Percentiles rank a stretch among this genome's conserved stretches.
phyloP scores from a whole-genome alignment of 306 rosid species.

The Ziziphus jujuba region DNA sequence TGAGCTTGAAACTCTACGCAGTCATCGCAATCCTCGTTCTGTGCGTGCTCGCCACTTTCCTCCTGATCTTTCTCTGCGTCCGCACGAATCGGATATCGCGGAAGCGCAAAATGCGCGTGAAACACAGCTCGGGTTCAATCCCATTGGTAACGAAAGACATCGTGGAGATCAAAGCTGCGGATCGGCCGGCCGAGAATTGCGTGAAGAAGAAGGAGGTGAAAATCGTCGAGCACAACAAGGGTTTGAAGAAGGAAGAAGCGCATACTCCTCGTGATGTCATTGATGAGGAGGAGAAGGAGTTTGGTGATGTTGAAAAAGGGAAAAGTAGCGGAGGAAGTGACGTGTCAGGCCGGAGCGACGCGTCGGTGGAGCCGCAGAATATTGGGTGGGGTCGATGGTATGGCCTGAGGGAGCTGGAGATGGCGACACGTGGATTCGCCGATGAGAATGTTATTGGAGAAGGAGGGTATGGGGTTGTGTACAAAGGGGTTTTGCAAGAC shows the following conservation, averaged over 20 bases:
- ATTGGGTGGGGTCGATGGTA: slow-evolving; percentile 99
- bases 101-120: slow-evolving; percentile 40
- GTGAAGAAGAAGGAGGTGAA: slow-evolving; percentile 28
- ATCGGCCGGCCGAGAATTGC: slow-evolving; percentile 31
- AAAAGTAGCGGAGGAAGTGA: slow-evolving; percentile 45
- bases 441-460: slow-evolving; percentile 84
- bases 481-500: slow-evolving; percentile 67
- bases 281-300: no score
- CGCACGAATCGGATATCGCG: slow-evolving; percentile 38
- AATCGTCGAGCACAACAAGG: slow-evolving; percentile 32
- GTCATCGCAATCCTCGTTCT: slow-evolving; percentile 43
- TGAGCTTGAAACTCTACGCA: slow-evolving; percentile 51
- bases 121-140: slow-evolving; percentile 78
- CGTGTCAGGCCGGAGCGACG: slow-evolving; percentile 42
- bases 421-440: slow-evolving; percentile 70
- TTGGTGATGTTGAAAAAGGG: slow-evolving; percentile 30
- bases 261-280: slow-evolving; percentile 6
- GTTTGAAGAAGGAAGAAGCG: slow-evolving; percentile 38
- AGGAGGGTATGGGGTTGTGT: slow-evolving; percentile 94
- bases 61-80: slow-evolving; percentile 53
- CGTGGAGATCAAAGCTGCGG: slow-evolving; percentile 49
- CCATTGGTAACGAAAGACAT: slow-evolving; percentile 85
- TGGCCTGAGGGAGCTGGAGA: slow-evolving; percentile 65
- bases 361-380: slow-evolving; percentile 53
- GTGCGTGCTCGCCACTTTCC: slow-evolving; percentile 31